phyloP scores from a whole-genome alignment of 2,329 filamentous ascomycete genomes.

The Aspergillus ochraceoroseus region DNA sequence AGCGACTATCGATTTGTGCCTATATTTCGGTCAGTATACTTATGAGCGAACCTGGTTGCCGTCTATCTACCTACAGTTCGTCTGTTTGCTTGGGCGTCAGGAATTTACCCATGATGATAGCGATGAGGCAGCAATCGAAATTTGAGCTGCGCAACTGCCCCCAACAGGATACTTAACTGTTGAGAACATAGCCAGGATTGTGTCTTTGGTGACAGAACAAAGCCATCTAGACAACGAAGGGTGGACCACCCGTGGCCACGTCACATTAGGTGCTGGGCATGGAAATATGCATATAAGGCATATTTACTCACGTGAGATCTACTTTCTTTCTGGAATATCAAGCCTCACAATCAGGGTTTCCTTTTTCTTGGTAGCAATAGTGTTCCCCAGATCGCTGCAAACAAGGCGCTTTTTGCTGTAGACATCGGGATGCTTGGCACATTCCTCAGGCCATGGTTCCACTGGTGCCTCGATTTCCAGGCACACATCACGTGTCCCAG shows the following conservation, averaged over 20 bases:
- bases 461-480: background rate
- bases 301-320: background rate
- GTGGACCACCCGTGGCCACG: slow-evolving; percentile 1
- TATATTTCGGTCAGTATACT: background rate
- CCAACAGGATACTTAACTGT: no score
- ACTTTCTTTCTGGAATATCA: no score
- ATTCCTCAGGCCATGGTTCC: background rate
- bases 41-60: background rate
- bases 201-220: background rate
- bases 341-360: no score
- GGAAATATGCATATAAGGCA: background rate
- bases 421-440: background rate
- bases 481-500: slow-evolving; percentile 5
- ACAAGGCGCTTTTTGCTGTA: background rate
- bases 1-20: background rate
- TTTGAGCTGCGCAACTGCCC: no score
- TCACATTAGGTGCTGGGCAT: slow-evolving; percentile 3
- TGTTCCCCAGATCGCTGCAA: background rate
- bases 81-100: background rate
- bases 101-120: background rate
- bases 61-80: background rate
- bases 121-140: background rate
- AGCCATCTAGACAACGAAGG: background rate
- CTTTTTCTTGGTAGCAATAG: no score
- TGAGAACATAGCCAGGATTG: no score